phyloP scores from a whole-genome alignment of 371 early-diverging fungal genomes.

The Polyrhizophydium stewartii region DNA sequence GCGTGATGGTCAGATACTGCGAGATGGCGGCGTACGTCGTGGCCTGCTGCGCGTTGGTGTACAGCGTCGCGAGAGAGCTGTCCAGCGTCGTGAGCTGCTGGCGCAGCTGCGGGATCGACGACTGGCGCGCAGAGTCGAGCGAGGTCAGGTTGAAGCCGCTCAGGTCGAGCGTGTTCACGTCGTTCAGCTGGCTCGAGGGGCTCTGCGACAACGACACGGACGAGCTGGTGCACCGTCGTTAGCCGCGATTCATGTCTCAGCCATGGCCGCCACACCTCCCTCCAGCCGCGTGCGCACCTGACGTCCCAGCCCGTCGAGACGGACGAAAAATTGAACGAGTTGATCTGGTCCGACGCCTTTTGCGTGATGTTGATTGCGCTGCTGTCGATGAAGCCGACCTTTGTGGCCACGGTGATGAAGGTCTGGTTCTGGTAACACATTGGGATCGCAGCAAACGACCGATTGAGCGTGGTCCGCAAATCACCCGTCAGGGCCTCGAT shows the following conservation, averaged over 20 bases:
- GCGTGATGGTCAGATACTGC: background rate
- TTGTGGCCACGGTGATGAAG: background rate
- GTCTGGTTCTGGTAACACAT: background rate
- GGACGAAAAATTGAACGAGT: background rate
- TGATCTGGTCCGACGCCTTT: background rate
- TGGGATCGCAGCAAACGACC: too few species aligned
- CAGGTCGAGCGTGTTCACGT: background rate
- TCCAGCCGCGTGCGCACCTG: too few species aligned
- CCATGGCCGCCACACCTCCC: too few species aligned
- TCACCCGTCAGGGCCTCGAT: background rate
- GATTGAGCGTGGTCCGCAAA: too few species aligned
- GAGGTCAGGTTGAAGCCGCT: background rate
- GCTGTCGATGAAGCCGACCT: background rate
- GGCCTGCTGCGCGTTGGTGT: background rate
- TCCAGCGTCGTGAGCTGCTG: background rate
- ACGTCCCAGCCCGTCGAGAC: background rate
- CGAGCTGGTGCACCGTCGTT: too few species aligned
- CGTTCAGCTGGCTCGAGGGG: background rate
- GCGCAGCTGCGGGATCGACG: background rate
- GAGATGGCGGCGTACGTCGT: background rate
- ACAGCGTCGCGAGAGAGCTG: background rate
- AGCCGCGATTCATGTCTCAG: too few species aligned
- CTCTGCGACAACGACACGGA: background rate
- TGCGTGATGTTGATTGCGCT: background rate
- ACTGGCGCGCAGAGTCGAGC: background rate